A percentile compares a stretch with the other conserved stretches of the same genome.
phyloP scores from a whole-genome alignment of 768 basidiomycete species.

The Termitomyces heimii region DNA sequence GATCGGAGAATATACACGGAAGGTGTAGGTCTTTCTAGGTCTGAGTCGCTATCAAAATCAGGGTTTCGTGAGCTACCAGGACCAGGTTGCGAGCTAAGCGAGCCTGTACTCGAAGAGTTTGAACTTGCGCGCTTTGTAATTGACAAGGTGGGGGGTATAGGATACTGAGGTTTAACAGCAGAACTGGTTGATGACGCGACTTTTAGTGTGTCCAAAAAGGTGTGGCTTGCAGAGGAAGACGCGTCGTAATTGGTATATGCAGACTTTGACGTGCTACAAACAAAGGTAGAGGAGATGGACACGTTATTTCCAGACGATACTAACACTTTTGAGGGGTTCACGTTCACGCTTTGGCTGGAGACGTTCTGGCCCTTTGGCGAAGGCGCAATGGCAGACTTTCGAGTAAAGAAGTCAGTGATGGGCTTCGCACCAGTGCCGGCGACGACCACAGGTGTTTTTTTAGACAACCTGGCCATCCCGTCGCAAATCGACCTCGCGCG shows the following conservation, averaged over 20 bases:
- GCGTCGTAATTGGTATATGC: conserved; percentile 14
- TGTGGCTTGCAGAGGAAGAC: conserved; percentile 8
- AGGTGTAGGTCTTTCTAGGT: conserved; percentile 19
- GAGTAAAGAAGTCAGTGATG: conserved; percentile 45
- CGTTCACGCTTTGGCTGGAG: conserved; percentile 7
- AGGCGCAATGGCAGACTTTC: conserved; percentile 17
- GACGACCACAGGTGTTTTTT: conserved; percentile 16
- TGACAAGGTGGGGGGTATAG: conserved; percentile 3
- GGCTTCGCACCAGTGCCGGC: conserved; percentile 17
- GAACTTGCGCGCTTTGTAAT: conserved; percentile 2
- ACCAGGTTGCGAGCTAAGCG: conserved; percentile 2
- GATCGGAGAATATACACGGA: conserved; percentile 26
- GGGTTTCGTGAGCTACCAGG: conserved; percentile 24
- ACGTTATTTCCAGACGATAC: conserved; percentile 4
- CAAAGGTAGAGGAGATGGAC: conserved; percentile 5
- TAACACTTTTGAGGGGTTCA: background rate
- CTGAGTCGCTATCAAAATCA: conserved; percentile 32
- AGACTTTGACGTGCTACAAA: conserved; percentile 8
- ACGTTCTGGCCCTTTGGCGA: conserved; percentile 7
- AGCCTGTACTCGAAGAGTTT: background rate
- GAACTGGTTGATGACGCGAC: conserved; percentile 16
- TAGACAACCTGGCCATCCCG: conserved; percentile 23
- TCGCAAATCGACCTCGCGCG: conserved; percentile 14
- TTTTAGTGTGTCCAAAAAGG: conserved; percentile 14
- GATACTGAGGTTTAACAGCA: conserved; percentile 1